phyloP scores from a whole-genome alignment of 805 yeast species.

The Teunomyces atbi region DNA sequence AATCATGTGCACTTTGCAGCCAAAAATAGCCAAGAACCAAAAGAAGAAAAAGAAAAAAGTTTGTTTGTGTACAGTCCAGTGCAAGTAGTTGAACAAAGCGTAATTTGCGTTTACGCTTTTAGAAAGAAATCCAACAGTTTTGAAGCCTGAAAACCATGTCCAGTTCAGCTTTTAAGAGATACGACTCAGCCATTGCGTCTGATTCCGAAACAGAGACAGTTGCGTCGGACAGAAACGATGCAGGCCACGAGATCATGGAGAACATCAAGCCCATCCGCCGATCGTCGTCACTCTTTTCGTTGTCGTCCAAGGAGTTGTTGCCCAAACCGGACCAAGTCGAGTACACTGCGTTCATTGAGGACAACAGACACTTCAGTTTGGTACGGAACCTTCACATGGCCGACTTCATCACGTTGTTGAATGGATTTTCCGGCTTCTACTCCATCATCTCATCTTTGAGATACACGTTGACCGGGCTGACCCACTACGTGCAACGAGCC shows the following conservation, averaged over 20 bases:
- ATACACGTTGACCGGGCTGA: conserved; percentile 66
- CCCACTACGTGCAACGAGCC: conserved; percentile 79
- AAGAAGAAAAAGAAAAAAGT: too few relatives aligned
- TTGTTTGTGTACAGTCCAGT: neutral
- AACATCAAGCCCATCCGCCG: conserved; percentile 41
- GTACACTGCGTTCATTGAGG: conserved; percentile 75
- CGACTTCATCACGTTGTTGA: conserved; percentile 90
- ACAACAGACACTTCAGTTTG: conserved; percentile 82
- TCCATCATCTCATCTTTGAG: conserved; percentile 84
- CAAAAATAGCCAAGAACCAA: too few relatives aligned
- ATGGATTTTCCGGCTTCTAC: conserved; percentile 92
- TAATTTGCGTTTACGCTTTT: neutral
- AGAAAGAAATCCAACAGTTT: neutral
- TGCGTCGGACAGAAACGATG: conserved; percentile 9
- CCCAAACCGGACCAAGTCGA: conserved; percentile 79
- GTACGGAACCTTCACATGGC: conserved; percentile 89
- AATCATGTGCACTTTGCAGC: neutral
- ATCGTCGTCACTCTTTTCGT: conserved; percentile 51
- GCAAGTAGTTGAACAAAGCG: neutral
- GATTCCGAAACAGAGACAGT: conserved; percentile 31
- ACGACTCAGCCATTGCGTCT: conserved; percentile 37
- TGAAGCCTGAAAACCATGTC: conserved; percentile 12
- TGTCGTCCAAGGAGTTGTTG: conserved; percentile 55
- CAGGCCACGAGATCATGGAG: neutral
- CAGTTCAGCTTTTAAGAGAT: conserved; percentile 22